Evolutionary conservation across 805 yeast genomes (phyloP), one percentile per base, ranked within the genome.

Genomic region (Aciculoconidium aculeatum): DNA sequence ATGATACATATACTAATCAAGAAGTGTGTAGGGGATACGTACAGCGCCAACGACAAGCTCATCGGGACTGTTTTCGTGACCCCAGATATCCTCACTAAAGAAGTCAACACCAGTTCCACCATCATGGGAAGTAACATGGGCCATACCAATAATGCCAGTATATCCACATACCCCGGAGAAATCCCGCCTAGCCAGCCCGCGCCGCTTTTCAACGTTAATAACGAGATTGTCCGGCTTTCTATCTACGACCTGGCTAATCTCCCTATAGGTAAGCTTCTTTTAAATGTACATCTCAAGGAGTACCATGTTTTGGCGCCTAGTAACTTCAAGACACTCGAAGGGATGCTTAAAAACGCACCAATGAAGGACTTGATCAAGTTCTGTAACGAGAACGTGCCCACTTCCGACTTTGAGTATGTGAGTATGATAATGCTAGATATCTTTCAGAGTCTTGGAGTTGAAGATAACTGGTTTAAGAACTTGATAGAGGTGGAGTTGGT

Each of bases 401-500:
- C 56, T 25, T 51, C 55, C 19, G 66, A 70, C 33, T 53, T 80
- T 41, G 83, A 75, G 34, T 67, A 68, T 17, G 62, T 67, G 21
- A 69, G 88, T 20, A 51, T 61, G 20, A 72, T 83, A 21, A 62
- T 84, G 33, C 54, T 85, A 29, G 88, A 84, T 44, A 71, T 85
- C 10, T 85, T 80, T 47, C 90, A 84, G 48, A 67, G 84, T 11
- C 58, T 80, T 21, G 75, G 75, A 6, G 65, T 65, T 27, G 92
- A 82, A 41, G 72, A 76, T 23, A 74, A 70, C 11, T 87, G 94
- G 88, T 75, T 90, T 39, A 66, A 69, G 32, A 67, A 77, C 0
- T 57, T 88, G 33, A 75, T 84, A 53, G 78, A 77, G 18, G 65
- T 59, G 11, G 96, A 87, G 49, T 61, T 86, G 24, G 53, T 60